Conservation (phyloP, 2,329 filamentous ascomycete genomes). For the Diaporthe citri region DNA sequence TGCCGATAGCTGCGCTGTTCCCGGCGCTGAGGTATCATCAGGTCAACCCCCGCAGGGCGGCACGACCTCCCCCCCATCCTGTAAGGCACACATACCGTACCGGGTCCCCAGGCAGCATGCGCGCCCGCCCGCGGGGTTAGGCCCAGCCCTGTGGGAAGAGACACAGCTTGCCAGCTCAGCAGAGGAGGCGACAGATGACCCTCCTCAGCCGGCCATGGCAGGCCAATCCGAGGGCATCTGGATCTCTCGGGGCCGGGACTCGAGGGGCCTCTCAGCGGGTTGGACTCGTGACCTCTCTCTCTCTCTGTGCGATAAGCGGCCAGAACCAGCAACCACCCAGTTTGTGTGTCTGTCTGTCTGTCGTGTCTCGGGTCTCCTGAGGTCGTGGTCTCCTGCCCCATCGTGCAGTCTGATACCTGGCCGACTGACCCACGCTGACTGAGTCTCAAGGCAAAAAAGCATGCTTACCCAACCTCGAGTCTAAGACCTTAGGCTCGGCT, state of each 20-base stretch:
- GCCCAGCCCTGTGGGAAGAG: slow-evolving; percentile 19
- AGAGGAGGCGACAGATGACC: slow-evolving; percentile 35
- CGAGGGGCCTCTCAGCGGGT: neutral
- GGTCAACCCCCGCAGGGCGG: slow-evolving; percentile 3
- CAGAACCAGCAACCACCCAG: neutral
- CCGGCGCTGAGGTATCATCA: slow-evolving; percentile 18
- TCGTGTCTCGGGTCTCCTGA: slow-evolving; percentile 26
- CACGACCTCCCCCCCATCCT: neutral
- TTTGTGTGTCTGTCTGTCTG: neutral
- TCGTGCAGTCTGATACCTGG: slow-evolving; percentile 19
- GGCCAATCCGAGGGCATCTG: neutral
- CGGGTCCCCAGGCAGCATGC: neutral
- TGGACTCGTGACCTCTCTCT: slow-evolving; percentile 24
- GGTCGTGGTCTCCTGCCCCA: slow-evolving; percentile 21
- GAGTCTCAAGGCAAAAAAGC: neutral
- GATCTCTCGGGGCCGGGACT: neutral
- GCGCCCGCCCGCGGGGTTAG: slow-evolving; percentile 5
- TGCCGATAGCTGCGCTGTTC: slow-evolving; percentile 5
- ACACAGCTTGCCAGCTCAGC: slow-evolving; percentile 32
- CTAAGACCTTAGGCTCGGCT: slow-evolving; percentile 26
- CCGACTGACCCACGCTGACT: slow-evolving; percentile 5
- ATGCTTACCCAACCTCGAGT: slow-evolving; percentile 23
- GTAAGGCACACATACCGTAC: slow-evolving; percentile 4
- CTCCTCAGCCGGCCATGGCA: slow-evolving; percentile 5
- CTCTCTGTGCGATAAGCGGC: slow-evolving; percentile 7